Conservation (phyloP, 441 rosid genomes). For the Pelargonium citronellum region DNA sequence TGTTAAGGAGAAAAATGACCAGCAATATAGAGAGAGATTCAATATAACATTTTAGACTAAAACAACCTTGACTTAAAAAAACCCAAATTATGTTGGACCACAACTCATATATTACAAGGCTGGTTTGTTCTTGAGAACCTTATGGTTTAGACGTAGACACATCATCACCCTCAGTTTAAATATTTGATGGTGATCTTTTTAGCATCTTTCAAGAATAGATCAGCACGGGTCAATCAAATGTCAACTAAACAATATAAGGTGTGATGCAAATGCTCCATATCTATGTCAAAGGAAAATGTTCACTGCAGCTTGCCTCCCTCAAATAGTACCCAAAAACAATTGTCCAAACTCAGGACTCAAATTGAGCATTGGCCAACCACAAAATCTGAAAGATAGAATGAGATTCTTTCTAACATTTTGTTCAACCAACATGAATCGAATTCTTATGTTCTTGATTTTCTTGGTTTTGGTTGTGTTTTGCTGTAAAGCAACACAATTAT, state of each 20-base stretch:
- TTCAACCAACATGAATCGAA: background rate
- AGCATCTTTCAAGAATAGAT: conserved; percentile 6
- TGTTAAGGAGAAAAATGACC: too few relatives aligned
- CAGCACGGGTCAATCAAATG: background rate
- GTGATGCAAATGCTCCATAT: background rate
- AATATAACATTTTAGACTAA: background rate
- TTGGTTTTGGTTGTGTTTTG: background rate
- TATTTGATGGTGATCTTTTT: background rate
- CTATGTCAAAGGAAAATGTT: too few relatives aligned
- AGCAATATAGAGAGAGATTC: too few relatives aligned
- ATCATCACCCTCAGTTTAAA: background rate
- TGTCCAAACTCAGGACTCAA: background rate
- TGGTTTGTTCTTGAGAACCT: too few relatives aligned
- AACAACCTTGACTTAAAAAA: background rate
- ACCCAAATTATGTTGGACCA: background rate
- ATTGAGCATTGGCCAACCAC: background rate
- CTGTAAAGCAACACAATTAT: background rate
- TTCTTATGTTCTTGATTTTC: background rate
- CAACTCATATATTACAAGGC: background rate
- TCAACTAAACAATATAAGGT: background rate
- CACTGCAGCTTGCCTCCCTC: background rate
- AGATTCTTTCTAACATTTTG: background rate
- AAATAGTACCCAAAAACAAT: background rate
- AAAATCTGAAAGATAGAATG: background rate
- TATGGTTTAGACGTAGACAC: too few relatives aligned